Evolutionary conservation across 2,329 filamentous ascomycete genomes (phyloP), one percentile per base, ranked within the genome.

Genomic region (Sporothrix schenckii): DNA sequence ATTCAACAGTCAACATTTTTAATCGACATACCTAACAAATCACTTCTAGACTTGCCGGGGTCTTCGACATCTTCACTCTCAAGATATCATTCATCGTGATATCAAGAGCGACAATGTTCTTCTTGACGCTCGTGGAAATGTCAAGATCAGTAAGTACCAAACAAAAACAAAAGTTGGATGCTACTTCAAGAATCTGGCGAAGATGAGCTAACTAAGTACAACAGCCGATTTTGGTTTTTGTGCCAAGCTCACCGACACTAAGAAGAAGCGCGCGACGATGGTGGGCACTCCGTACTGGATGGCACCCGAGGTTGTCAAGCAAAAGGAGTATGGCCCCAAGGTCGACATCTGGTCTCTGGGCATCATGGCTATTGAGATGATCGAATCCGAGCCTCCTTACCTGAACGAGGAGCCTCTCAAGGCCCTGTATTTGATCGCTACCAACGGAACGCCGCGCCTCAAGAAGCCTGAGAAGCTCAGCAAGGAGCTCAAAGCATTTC

Each of bases 291-390:
- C 95, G 19, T 99, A 98, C 85, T 99, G 95, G 95, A 99, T 99
- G 95, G 95, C 95, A 10, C 95, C 95, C 50, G 95, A 99, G 81
- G 95, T 99, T 58, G 95, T 99, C 79, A 98, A 98, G 84, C 95
- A 98, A 80, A 98, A 98, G 84, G 94, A 97, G 81, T 99, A 99
- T 77, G 95, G 94, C 52, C 92, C 92, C 78, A 98, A 98, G 85
- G 95, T 98, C 73, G 95, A 99, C 78, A 97, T 98, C 78, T 99
- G 95, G 95, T 97, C 94, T 41, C 84, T 99, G 73, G 95, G 95
- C 77, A 99, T 99, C 82, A 99, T 98, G 95, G 94, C 95, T 30
- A 98, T 99, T 77, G 95, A 99, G 82, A 97, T 99, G 95, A 98
- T 98, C 77, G 95, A 99, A 80, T 97, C 93, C 21, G 95, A 99